Conservation (phyloP, 495 filamentous ascomycete genomes). For the Parmelia sp. region DNA sequence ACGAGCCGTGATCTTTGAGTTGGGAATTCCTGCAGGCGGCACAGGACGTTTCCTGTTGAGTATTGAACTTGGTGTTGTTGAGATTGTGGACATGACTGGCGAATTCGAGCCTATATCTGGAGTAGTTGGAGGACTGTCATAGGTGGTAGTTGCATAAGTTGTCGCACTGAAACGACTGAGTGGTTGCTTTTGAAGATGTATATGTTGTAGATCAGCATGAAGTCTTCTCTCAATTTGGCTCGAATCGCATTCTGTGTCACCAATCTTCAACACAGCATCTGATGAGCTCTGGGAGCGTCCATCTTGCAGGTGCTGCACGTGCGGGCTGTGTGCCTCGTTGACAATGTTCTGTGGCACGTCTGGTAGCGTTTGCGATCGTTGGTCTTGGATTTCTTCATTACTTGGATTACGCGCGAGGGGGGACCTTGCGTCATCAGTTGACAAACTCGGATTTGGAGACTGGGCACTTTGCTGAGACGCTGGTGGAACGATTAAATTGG, state of each 20-base stretch:
- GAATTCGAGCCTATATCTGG: slow-evolving; percentile 33
- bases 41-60: slow-evolving; percentile 46
- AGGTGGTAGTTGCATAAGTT: slow-evolving; percentile 55
- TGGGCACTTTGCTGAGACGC: not conserved
- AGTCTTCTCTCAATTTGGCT: slow-evolving; percentile 16
- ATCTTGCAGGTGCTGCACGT: slow-evolving; percentile 2
- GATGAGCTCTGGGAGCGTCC: not conserved
- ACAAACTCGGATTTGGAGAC: slow-evolving; percentile 4
- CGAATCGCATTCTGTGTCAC: slow-evolving; percentile 3
- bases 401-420: slow-evolving; percentile 27
- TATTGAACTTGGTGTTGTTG: slow-evolving; percentile 35
- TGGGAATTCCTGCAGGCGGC: slow-evolving; percentile 28
- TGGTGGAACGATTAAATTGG: not conserved
- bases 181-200: slow-evolving; percentile 42
- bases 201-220: slow-evolving; percentile 23
- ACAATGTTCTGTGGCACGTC: slow-evolving; percentile 13
- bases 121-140: slow-evolving; percentile 41
- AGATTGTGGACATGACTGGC: slow-evolving; percentile 32
- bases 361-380: slow-evolving; percentile 13
- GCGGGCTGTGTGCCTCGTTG: not conserved
- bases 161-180: slow-evolving; percentile 67
- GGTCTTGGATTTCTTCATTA: slow-evolving; percentile 22
- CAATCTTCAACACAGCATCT: not conserved
- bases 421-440: slow-evolving; percentile 21
- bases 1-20: slow-evolving; percentile 19